Percentiles rank a stretch among this genome's conserved stretches.
Conservation (phyloP, 192 early-diverging fungal genomes). For the Coemansia sp. region DNA sequence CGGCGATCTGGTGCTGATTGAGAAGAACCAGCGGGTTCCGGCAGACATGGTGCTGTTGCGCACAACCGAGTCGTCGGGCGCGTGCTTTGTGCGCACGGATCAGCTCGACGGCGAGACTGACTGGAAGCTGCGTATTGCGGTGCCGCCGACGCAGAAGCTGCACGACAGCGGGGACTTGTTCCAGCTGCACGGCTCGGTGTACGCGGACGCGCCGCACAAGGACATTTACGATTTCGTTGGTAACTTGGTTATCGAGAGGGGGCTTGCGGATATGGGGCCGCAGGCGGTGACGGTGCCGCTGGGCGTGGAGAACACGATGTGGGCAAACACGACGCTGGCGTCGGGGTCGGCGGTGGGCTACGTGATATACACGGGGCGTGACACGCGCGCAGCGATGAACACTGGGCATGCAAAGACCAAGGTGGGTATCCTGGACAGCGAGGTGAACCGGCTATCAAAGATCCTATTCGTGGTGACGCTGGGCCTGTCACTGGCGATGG, state of each 20-base stretch:
- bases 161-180: conserved; percentile 60
- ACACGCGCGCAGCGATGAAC: conserved; percentile 96
- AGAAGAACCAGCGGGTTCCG: conserved; percentile 89
- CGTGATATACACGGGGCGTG: conserved; percentile 87
- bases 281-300: conserved; percentile 58
- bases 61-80: conserved; percentile 78
- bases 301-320: conserved; percentile 87
- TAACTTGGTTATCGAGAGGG: conserved; percentile 54
- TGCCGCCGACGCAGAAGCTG: conserved; percentile 77
- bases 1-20: conserved; percentile 80
- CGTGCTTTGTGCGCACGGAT: conserved; percentile 95
- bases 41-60: conserved; percentile 87
- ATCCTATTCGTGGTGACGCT: conserved; percentile 87
- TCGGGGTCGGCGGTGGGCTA: conserved; percentile 85
- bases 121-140: conserved; percentile 91
- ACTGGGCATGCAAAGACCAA: conserved; percentile 90
- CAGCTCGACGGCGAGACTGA: conserved; percentile 98
- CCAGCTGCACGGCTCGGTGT: conserved; percentile 66
- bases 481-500: conserved; percentile 78
- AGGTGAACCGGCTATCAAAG: conserved; percentile 92
- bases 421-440: conserved; percentile 83
- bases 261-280: neutral
- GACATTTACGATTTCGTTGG: conserved; percentile 93
- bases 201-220: conserved; percentile 89
- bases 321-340: conserved; percentile 94